Evolutionary conservation across 1,284 basidiomycete species (phyloP).

Genomic region (Tranzscheliella williamsii): DNA sequence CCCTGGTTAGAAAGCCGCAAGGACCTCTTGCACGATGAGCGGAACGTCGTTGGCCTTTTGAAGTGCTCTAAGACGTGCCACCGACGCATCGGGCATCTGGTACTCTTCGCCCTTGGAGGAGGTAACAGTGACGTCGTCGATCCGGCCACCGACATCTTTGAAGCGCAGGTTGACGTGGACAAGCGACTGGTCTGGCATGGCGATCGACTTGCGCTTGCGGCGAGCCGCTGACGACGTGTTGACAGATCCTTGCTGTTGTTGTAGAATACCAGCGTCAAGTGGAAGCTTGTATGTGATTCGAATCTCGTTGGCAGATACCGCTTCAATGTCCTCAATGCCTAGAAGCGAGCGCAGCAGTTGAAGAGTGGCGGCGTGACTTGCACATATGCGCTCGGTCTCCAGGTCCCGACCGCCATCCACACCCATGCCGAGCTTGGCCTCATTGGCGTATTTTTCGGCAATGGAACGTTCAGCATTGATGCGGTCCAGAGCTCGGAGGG

Average conservation of each 20-base stretch:
- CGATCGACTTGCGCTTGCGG: slow-evolving; percentile 37
- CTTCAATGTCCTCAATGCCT: slow-evolving; percentile 37
- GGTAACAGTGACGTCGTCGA: slow-evolving; percentile 31
- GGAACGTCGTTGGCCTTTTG: slow-evolving; percentile 44
- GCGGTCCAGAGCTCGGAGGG: slow-evolving; percentile 39
- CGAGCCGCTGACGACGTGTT: slow-evolving; percentile 4
- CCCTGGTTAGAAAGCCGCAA: slow-evolving; percentile 30
- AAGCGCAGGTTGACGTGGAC: slow-evolving; percentile 32
- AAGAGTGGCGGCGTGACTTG: slow-evolving; percentile 35
- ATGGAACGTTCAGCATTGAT: slow-evolving; percentile 48
- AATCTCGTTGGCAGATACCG: slow-evolving; percentile 21
- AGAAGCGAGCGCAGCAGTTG: slow-evolving; percentile 27
- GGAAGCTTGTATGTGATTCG: slow-evolving; percentile 37
- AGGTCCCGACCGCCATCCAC: slow-evolving; percentile 47
- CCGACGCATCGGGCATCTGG: slow-evolving; percentile 33
- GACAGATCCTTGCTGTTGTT: neutral
- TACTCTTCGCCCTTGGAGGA: slow-evolving; percentile 34
- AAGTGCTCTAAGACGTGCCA: slow-evolving; percentile 25
- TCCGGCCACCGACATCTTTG: slow-evolving; percentile 38
- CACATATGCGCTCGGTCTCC: slow-evolving; percentile 47
- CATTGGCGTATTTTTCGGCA: slow-evolving; percentile 50
- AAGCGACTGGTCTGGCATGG: slow-evolving; percentile 21
- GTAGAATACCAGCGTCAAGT: slow-evolving; percentile 10
- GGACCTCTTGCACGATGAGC: slow-evolving; percentile 36
- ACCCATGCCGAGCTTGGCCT: slow-evolving; percentile 49